phyloP scores from a whole-genome alignment of 108 stramenopile genomes.

The Ochromonas danica region DNA sequence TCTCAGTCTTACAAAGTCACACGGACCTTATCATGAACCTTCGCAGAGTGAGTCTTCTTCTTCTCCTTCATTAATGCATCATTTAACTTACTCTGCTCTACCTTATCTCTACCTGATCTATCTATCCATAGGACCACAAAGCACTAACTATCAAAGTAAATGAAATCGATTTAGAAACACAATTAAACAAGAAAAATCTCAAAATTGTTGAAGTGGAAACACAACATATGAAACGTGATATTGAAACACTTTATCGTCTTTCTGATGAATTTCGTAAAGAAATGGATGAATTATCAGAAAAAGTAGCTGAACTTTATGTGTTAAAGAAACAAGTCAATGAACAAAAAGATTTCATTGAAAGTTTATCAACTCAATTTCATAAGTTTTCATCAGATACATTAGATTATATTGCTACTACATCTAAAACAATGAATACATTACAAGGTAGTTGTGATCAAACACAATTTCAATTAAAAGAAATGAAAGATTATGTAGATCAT shows the following conservation, averaged over 20 bases:
- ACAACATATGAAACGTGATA: background rate
- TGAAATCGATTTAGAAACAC: background rate
- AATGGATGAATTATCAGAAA: background rate
- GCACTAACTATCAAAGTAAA: background rate
- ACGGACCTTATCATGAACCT: constrained; percentile 1
- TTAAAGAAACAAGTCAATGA: background rate
- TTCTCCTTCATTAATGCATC: too few species aligned
- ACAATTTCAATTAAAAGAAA: background rate
- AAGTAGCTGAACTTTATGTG: constrained; percentile 16
- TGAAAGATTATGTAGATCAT: constrained; percentile 36
- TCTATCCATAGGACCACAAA: background rate
- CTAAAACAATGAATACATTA: background rate
- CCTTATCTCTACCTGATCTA: background rate
- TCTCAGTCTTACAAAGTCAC: constrained; percentile 22
- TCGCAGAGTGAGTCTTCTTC: background rate
- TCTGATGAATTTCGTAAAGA: constrained; percentile 10
- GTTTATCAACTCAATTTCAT: background rate
- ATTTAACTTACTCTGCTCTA: background rate
- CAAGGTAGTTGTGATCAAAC: background rate
- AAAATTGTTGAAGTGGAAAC: background rate
- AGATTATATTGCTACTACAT: background rate
- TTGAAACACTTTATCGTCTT: background rate
- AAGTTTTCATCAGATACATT: background rate
- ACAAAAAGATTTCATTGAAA: constrained; percentile 11
- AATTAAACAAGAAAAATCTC: background rate